Evolutionary conservation across 2,329 filamentous ascomycete genomes (phyloP), one percentile per base, ranked within the genome.

Genomic region (Sporothrix pseudoabietina): DNA sequence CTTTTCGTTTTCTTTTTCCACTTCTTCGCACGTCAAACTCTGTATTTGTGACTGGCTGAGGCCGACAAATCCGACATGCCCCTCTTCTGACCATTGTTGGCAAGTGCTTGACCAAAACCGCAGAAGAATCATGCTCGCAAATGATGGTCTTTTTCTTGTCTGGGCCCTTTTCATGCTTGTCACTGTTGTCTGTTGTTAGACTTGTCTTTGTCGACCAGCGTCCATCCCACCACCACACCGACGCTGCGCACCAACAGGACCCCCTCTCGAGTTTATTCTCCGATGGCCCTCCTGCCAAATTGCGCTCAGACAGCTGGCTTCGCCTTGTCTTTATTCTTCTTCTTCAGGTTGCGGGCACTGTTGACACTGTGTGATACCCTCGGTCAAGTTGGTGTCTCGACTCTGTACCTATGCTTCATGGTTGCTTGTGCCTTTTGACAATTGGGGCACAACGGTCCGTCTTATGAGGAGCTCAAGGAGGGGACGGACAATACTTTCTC

Each of bases 211-310:
- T 14, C 57, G 10, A 61, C 7, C 30, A 61, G 7, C 54, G 22
- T 3, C 57, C 35, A 4, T 41, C 59, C 35, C 32, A 55, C 59
- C 59, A 63, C 55, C 26, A 59, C 52, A 22, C 52, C n/a, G 52
- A 55, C 52, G 52, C 52, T 22, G 52, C 26, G 5, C 57, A 39
- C 61, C 39, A 44, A 47, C 61, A 63, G 35, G 9, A 19, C n/a
- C 41, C 61, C 41, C 41, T 66, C 16, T 59, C n/a, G 32, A 47
- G 22, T 47, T 66, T 66, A 66, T 66, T 66, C 61, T 66, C 61
- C 61, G 61, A 39, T 30, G 22, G 10, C 52, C n/a, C 10, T 49
- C 19, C 16, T 55, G 22, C 49, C 30, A 69, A 69, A 41, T 55
- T 69, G 66, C 32, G 30, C 47, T n/a, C 47, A 14, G 66, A n/a